Conservation (phyloP, 306 rosid species). For the Cucurbita pepo region DNA sequence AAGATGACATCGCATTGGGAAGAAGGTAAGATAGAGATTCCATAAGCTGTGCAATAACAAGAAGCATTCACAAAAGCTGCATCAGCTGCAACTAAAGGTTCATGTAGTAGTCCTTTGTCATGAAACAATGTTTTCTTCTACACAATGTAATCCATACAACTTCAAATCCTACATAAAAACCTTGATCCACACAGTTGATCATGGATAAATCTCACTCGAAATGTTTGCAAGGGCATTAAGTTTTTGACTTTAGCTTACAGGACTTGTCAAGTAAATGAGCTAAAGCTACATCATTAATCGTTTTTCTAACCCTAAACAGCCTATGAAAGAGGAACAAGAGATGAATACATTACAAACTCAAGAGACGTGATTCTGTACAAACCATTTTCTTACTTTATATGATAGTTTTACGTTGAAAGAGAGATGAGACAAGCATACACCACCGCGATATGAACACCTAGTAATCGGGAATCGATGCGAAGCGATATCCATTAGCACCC, state of each 20-base stretch:
- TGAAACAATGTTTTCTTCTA: neutral
- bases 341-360: neutral
- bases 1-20: too few species aligned
- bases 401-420: neutral
- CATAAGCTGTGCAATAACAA: too few species aligned
- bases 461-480: constrained; percentile 82
- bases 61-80: too few species aligned
- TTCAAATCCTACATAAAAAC: neutral
- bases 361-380: neutral
- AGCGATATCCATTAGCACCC: constrained; percentile 76
- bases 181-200: neutral
- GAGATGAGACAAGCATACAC: neutral
- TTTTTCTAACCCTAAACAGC: neutral
- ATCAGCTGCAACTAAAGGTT: neutral
- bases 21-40: too few species aligned
- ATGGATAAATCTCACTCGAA: neutral
- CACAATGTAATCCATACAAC: neutral
- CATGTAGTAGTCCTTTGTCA: neutral
- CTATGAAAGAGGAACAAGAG: neutral
- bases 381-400: neutral
- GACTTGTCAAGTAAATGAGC: neutral
- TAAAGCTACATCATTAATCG: neutral
- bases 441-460: constrained; percentile 10
- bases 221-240: neutral
- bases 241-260: neutral